Conservation (phyloP, 257 asterid species). For the Lavandula angustifolia region DNA sequence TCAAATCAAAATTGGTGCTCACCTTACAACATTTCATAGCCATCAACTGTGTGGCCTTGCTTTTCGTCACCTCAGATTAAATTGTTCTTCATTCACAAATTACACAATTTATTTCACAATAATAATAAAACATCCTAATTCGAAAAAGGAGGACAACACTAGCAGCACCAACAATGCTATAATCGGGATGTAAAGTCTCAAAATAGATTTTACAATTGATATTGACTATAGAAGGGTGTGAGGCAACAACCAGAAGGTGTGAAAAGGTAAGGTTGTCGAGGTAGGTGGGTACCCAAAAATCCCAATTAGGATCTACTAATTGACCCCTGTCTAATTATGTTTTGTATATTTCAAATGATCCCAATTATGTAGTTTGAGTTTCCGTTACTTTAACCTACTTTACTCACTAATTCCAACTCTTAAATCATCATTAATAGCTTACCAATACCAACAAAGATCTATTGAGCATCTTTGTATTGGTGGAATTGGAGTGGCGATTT, state of each 20-base stretch:
- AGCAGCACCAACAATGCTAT: too few species aligned
- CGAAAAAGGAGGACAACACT: too few species aligned
- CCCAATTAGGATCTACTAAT: constrained; percentile 49
- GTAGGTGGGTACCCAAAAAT: constrained; percentile 58
- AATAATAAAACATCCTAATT: too few species aligned
- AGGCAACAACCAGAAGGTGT: constrained; percentile 40
- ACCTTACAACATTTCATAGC: background rate
- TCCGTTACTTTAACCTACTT: constrained; percentile 4
- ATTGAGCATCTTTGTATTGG: too few species aligned
- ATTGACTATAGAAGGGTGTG: background rate
- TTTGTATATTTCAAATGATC: constrained; percentile 20
- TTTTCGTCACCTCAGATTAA: too few species aligned
- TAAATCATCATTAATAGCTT: background rate
- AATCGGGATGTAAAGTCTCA: too few species aligned
- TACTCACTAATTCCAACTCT: constrained; percentile 1
- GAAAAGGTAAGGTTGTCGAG: constrained; percentile 46
- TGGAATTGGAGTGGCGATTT: background rate
- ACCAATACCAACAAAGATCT: too few species aligned
- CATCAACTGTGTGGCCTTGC: too few species aligned
- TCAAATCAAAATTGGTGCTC: background rate
- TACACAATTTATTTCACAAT: too few species aligned
- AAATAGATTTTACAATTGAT: too few species aligned
- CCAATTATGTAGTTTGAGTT: background rate
- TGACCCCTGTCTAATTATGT: constrained; percentile 32
- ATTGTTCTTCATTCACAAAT: too few species aligned